Evolutionary conservation across 2,329 filamentous ascomycete genomes (phyloP), one percentile per base, ranked within the genome.

Genomic region (Fusarium sp.): DNA sequence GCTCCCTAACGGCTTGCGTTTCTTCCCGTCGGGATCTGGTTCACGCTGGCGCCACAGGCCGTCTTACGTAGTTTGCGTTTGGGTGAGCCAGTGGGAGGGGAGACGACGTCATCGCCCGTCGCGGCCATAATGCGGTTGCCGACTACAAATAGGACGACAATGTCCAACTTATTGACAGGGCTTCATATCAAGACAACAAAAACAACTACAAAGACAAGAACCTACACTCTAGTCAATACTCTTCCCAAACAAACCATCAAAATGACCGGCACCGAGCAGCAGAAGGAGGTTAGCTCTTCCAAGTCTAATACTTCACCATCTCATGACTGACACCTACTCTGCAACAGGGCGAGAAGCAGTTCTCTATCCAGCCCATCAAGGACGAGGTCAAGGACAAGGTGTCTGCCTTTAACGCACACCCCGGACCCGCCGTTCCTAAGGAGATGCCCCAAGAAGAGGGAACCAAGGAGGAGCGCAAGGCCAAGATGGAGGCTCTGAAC

Each of bases 401-500:
- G 78, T 83, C 85, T 63, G 84, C 88, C 38, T 85, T 88, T 78
- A 80, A 86, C 65, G 89, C 89, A 20, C 84, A 88, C 61, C 90
- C 89, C 14, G 90, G 90, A 37, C 90, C 90, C 18, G 90, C 84
- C 31, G 76, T 90, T 29, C 84, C 88, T 20, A 82, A 89, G 71
- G 84, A 87, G 69, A 87, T 90, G 83, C 86, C 86, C 18, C 82
- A 82, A 37, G 80, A 87, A 60, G 89, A 92, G 83, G 90, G 89
- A 18, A 90, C 88, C 67, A 93, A 92, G 83, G 92, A 93, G 80
- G 92, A 94, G 78, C 88, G 92, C 63, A 85, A 87, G 78, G 90
- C 88, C 14, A 91, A 89, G 81, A 91, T 90, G 70, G 85, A 90
- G 80, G 89, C 89, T 78, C 77, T 94, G 81, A 94, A 94, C 85